These are phyloP conservation scores for Cyberlindnera samutprakarnensis DNA, from an alignment of 805 yeast species.

Conservation along the genomic window DNA sequence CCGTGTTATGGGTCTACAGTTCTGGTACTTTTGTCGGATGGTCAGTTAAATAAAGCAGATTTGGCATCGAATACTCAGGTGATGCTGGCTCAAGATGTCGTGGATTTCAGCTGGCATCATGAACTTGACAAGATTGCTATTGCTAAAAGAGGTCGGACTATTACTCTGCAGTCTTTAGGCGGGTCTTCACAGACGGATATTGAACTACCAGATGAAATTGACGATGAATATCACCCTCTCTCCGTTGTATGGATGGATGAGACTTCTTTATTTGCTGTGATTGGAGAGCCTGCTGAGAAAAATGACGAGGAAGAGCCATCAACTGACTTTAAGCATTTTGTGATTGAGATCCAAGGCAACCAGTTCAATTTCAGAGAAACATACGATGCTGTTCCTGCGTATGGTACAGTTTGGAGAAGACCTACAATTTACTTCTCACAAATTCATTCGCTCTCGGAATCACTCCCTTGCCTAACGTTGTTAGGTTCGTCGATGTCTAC, in stretches of 20 bases:
- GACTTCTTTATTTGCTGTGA: conserved; percentile 19
- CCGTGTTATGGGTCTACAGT: conserved; percentile 13
- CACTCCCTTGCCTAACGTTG: conserved; percentile 29
- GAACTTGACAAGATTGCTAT: conserved; percentile 16
- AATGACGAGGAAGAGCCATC: conserved; percentile 26
- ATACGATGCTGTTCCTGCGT: conserved; percentile 44
- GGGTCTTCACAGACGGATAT: conserved; percentile 9
- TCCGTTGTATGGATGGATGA: conserved; percentile 14
- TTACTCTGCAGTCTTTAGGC: conserved; percentile 8
- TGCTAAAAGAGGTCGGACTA: conserved; percentile 9
- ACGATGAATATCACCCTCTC: conserved; percentile 11
- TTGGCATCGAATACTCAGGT: conserved; percentile 1
- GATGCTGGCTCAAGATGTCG: conserved; percentile 13
- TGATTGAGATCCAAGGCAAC: conserved; percentile 8
- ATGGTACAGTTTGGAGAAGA: conserved; percentile 39
- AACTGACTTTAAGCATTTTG: conserved; percentile 18
- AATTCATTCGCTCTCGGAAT: conserved; percentile 34
- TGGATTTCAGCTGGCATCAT: conserved; percentile 19
- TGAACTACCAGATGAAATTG: conserved; percentile 12
- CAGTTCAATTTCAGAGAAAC: conserved; percentile 24
- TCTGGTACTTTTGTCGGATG: conserved; percentile 12
- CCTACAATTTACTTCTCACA: conserved; percentile 36
- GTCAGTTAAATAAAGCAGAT: conserved; percentile 12
- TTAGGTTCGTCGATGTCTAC: conserved; percentile 58
- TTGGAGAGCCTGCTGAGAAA: conserved; percentile 19